Conservation (phyloP, 2,329 filamentous ascomycete genomes). For the Pseudogymnoascus sp. region DNA sequence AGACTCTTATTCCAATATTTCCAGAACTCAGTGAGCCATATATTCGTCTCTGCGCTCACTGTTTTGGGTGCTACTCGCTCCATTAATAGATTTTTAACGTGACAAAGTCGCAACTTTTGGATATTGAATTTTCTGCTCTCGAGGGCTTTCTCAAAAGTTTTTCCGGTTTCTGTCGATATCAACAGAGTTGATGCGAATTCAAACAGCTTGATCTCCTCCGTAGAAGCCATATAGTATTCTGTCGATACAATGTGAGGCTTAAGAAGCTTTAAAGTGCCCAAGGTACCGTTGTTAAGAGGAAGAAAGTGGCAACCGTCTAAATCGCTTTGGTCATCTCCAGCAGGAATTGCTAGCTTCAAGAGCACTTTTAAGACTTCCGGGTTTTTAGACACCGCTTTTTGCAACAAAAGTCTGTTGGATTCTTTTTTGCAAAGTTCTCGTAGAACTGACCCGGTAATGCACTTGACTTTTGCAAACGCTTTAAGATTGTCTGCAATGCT, state of each 20-base stretch:
- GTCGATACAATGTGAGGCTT: not conserved
- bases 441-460: conserved; percentile 17
- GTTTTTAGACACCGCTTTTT: conserved; percentile 7
- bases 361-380: conserved; percentile 12
- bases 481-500: conserved; percentile 14
- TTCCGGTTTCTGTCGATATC: conserved; percentile 8
- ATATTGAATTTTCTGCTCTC: not conserved
- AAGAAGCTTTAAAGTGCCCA: conserved; percentile 17
- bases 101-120: not conserved
- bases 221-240: conserved; percentile 16
- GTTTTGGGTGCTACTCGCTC: not conserved
- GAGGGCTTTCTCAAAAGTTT: not conserved
- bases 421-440: conserved; percentile 18
- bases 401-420: not conserved
- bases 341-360: conserved; percentile 12
- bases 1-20: not conserved
- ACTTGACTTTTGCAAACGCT: conserved; percentile 10
- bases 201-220: conserved; percentile 20
- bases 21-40: not conserved
- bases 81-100: not conserved
- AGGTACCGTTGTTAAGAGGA: conserved; percentile 21
- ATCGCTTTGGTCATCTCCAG: conserved; percentile 14
- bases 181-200: conserved; percentile 19
- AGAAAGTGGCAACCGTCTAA: conserved; percentile 24
- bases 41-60: not conserved